phyloP scores from a whole-genome alignment of 163 green algal species.

The Scenedesmus sp. region DNA sequence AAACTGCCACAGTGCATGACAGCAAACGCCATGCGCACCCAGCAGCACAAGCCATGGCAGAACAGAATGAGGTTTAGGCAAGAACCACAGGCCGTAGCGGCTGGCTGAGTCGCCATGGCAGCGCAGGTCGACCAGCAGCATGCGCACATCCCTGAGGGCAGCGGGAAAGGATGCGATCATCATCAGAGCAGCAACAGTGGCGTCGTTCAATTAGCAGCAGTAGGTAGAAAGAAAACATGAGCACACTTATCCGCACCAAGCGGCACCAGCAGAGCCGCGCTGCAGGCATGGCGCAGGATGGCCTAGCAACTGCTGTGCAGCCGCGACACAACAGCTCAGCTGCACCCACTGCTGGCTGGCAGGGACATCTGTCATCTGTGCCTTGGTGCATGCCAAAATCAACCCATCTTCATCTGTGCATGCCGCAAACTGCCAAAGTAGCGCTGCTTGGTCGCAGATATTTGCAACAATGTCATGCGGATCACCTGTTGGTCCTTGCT shows the following conservation, averaged over 20 bases:
- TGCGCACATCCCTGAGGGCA: not conserved
- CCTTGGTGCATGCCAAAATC: too few relatives aligned
- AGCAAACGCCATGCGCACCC: too few relatives aligned
- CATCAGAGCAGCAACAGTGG: not conserved
- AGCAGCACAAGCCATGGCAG: too few relatives aligned
- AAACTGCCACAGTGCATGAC: too few relatives aligned
- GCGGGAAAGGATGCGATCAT: not conserved
- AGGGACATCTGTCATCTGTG: too few relatives aligned
- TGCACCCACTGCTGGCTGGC: not conserved
- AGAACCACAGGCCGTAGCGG: constrained; percentile 26
- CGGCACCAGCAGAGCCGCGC: not conserved
- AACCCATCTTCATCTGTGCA: too few relatives aligned
- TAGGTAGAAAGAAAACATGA: too few relatives aligned
- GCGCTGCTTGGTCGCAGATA: too few relatives aligned
- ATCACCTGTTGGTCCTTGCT: constrained; percentile 17
- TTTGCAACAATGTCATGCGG: not conserved
- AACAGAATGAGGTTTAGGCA: too few relatives aligned
- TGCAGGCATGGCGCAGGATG: not conserved
- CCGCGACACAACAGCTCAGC: not conserved
- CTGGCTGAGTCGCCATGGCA: constrained; percentile 8
- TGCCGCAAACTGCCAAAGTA: not conserved
- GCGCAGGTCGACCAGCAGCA: constrained; percentile 39
- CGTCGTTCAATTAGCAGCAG: too few relatives aligned
- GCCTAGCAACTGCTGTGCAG: not conserved
- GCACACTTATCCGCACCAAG: not conserved